Evolutionary conservation across 1,284 basidiomycete genomes (phyloP), one percentile per base, ranked within the genome.

Genomic region (Ganoderma boninense): DNA sequence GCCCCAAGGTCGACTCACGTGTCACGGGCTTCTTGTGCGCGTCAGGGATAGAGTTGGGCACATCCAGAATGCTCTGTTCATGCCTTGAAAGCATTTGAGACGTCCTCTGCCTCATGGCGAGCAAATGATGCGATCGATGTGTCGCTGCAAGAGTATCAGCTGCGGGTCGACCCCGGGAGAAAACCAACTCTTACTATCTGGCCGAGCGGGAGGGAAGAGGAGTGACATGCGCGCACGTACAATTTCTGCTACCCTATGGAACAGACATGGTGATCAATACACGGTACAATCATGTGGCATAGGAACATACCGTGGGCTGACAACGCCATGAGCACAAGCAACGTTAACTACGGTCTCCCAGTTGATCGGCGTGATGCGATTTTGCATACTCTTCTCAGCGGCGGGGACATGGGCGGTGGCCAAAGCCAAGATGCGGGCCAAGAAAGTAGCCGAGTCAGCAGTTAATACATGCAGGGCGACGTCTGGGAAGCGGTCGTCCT

Each of bases 301-400:
- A 10, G 40, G 35, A 35, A 84, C 85, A 75, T 71, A 88, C 87
- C 78, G 79, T 72, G 79, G 74, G 73, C 84, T 80, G 49, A 83
- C 76, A 1, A 84, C 75, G 44, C 81, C 83, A 74, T 80, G 80
- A 2, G 81, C 78, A 46, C 80, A 81, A 14, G 85, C 80, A 26
- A 85, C 80, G 29, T 85, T 82, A 14, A 90, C 78, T 16, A 90
- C 83, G 38, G 79, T 80, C 46, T 83, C 81, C 89, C 89, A 90
- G 26, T 79, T 79, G 26, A 89, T 78, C 5, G 88, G 87, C 40
- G 82, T 81, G 32, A 88, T 79, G 2, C 89, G 83, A 68, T 87
- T 85, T 71, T 87, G 87, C 82, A 86, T 82, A 69, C 85, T 86
- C 42, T 84, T 82, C 32, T 84, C 80, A 0, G 83, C 82, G 3